Percentiles rank a stretch among this genome's conserved stretches.
Conservation (phyloP, 2,329 filamentous ascomycete genomes). For the Knufia fluminis region DNA sequence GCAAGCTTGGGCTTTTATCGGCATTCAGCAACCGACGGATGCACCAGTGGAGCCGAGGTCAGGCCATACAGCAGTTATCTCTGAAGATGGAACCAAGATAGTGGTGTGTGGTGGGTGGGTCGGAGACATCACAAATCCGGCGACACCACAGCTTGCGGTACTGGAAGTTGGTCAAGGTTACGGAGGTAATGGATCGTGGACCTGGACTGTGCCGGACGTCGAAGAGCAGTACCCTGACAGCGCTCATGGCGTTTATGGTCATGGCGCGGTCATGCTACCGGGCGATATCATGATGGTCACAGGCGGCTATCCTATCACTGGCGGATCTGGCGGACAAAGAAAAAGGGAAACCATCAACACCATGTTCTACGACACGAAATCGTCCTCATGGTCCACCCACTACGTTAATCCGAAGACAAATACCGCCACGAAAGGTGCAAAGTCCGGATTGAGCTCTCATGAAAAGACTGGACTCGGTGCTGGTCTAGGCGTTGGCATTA, state of each 20-base stretch:
- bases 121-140: slow-evolving; percentile 65
- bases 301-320: slow-evolving; percentile 48
- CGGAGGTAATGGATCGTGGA: slow-evolving; percentile 42
- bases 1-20: slow-evolving; percentile 74
- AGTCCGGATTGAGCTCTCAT: slow-evolving; percentile 22
- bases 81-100: slow-evolving; percentile 66
- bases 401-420: slow-evolving; percentile 43
- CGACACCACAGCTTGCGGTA: slow-evolving; percentile 70
- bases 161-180: slow-evolving; percentile 67
- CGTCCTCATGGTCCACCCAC: slow-evolving; percentile 47
- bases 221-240: slow-evolving; percentile 33
- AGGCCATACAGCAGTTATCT: slow-evolving; percentile 77
- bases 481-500: slow-evolving; percentile 56
- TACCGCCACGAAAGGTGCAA: slow-evolving; percentile 12
- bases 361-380: slow-evolving; percentile 52
- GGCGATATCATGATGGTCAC: slow-evolving; percentile 53
- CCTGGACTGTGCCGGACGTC: slow-evolving; percentile 33
- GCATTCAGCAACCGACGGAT: slow-evolving; percentile 44
- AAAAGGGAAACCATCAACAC: slow-evolving; percentile 34
- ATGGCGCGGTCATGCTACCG: slow-evolving; percentile 52
- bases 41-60: slow-evolving; percentile 67
- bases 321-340: slow-evolving; percentile 27
- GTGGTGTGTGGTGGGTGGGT: slow-evolving; percentile 88
- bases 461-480: slow-evolving; percentile 53
- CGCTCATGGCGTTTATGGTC: slow-evolving; percentile 49